Evolutionary conservation across 495 filamentous ascomycete genomes (phyloP).

Genomic region (Podospora didyma): DNA sequence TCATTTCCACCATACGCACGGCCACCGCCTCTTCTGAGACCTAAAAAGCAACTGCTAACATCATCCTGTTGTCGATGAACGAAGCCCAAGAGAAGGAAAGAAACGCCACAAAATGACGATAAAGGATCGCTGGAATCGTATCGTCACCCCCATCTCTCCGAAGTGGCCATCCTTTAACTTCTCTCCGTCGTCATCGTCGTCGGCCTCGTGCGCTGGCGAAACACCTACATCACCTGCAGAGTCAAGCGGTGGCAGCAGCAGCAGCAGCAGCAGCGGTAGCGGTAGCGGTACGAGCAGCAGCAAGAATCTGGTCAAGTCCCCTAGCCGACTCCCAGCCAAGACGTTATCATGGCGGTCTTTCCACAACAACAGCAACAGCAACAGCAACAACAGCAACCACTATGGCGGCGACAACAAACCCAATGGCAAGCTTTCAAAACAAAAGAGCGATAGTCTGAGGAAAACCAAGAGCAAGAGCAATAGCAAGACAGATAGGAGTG

Average conservation of each 20-base stretch:
- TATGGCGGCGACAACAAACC: not conserved
- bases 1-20: no score
- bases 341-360: slow-evolving; percentile 7
- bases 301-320: not conserved
- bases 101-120: slow-evolving; percentile 2
- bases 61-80: no score
- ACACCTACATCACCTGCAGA: not conserved
- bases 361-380: not conserved
- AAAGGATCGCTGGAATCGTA: slow-evolving; percentile 7
- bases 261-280: not conserved
- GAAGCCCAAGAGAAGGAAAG: not conserved
- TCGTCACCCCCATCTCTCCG: slow-evolving; percentile 2
- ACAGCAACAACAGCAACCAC: not conserved
- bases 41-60: no score
- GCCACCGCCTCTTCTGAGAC: no score
- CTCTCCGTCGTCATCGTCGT: no score
- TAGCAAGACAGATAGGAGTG: no score
- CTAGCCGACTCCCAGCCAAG: slow-evolving; percentile 4
- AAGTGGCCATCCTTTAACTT: no score
- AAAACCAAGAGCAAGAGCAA: no score
- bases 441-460: no score
- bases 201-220: not conserved
- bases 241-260: not conserved
- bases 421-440: no score
- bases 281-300: not conserved